Percentiles rank a stretch among this genome's conserved stretches.
These are phyloP conservation scores for Fragaria ananassa DNA, from an alignment of 306 rosid genomes.

Conservation along the genomic window DNA sequence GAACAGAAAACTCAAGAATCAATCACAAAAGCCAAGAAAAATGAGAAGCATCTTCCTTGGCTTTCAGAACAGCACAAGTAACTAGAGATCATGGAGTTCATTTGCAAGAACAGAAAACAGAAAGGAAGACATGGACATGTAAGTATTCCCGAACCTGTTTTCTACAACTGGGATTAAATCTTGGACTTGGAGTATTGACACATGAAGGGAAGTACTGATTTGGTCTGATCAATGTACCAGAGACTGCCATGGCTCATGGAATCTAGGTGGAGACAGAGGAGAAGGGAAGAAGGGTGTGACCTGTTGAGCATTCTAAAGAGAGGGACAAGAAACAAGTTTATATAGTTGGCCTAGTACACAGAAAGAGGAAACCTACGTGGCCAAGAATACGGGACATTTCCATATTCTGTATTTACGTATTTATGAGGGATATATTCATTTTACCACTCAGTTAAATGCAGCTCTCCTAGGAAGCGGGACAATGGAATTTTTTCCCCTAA, in stretches of 20 bases:
- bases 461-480: not conserved
- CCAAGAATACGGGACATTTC: not conserved
- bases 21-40: not conserved
- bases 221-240: constrained; percentile 40
- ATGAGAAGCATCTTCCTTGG: not conserved
- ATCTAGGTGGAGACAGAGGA: constrained; percentile 11
- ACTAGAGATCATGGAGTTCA: constrained; percentile 8
- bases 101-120: constrained; percentile 1
- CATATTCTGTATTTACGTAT: not conserved
- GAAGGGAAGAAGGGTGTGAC: not conserved
- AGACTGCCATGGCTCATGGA: constrained; percentile 50
- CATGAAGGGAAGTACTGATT: constrained; percentile 31
- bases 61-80: not conserved
- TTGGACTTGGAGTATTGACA: constrained; percentile 28
- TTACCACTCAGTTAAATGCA: not conserved
- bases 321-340: constrained; percentile 26
- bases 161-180: constrained; percentile 30
- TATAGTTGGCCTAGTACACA: constrained; percentile 9
- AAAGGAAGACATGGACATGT: constrained; percentile 4
- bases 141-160: constrained; percentile 44
- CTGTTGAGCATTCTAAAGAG: constrained; percentile 2
- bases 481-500: not conserved
- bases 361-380: constrained; percentile 9
- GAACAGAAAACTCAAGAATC: not conserved
- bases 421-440: not conserved